These are phyloP conservation scores for Apostasia ramifera DNA, from an alignment of 106 monocot genomes.

Conservation along the genomic window DNA sequence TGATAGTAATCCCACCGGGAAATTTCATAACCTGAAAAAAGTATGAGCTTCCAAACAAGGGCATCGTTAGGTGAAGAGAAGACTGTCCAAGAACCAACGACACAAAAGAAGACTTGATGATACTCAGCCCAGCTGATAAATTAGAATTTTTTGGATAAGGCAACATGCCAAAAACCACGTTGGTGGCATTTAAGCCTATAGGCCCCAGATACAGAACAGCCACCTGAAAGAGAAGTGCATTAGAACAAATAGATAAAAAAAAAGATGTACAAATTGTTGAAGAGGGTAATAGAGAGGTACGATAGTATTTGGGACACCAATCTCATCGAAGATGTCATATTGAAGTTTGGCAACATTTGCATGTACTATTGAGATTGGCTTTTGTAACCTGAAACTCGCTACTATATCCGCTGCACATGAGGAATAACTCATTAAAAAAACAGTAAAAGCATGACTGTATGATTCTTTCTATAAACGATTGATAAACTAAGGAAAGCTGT, in stretches of 20 bases:
- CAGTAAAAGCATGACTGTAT: background rate
- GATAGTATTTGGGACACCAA: slow-evolving; percentile 63
- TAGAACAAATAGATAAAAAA: slow-evolving; percentile 6
- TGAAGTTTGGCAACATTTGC: slow-evolving; percentile 54
- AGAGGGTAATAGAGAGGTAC: slow-evolving; percentile 30
- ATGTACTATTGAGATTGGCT: slow-evolving; percentile 34
- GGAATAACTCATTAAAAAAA: background rate
- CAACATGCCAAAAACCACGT: slow-evolving; percentile 75
- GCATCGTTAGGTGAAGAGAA: slow-evolving; percentile 52
- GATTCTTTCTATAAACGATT: too few species aligned
- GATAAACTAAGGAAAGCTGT: too few species aligned
- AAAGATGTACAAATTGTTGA: background rate
- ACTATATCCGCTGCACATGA: slow-evolving; percentile 56
- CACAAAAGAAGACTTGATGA: slow-evolving; percentile 62
- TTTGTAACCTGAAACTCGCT: slow-evolving; percentile 81
- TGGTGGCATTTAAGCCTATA: slow-evolving; percentile 67
- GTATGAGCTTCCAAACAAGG: slow-evolving; percentile 78
- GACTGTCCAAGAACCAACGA: slow-evolving; percentile 50
- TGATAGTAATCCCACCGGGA: slow-evolving; percentile 85
- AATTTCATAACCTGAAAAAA: slow-evolving; percentile 84
- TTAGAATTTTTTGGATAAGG: slow-evolving; percentile 61
- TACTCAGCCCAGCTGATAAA: slow-evolving; percentile 59
- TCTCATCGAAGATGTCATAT: slow-evolving; percentile 82
- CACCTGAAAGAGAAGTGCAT: slow-evolving; percentile 34
- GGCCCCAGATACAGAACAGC: slow-evolving; percentile 39